These are phyloP conservation scores for Fomitopsis pinicola DNA, from an alignment of 1,284 basidiomycete species.

Conservation along the genomic window DNA sequence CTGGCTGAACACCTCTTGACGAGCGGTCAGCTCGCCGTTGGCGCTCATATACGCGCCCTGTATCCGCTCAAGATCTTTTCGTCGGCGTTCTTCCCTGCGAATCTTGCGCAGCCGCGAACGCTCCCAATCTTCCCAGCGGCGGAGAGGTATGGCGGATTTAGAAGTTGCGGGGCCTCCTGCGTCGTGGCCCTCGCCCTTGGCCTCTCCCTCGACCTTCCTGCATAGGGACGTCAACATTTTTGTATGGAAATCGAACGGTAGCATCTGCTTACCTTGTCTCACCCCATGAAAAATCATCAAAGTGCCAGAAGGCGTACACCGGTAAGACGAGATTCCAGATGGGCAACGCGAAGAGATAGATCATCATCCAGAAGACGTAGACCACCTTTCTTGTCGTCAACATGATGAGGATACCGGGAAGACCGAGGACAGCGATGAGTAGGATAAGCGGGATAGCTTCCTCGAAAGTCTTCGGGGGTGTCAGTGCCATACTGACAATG, in stretches of 20 bases:
- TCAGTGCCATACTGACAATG: conserved; percentile 77
- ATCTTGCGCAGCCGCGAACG: conserved; percentile 91
- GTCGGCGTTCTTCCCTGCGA: conserved; percentile 83
- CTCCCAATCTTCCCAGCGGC: conserved; percentile 99
- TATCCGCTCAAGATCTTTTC: conserved; percentile 73
- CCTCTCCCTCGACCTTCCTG: conserved; percentile 93
- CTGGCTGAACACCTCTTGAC: conserved; percentile 52
- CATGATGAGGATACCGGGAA: conserved; percentile 90
- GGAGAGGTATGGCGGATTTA: conserved; percentile 74
- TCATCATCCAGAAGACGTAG: conserved; percentile 97
- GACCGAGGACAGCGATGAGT: conserved; percentile 86
- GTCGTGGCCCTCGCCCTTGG: conserved; percentile 74
- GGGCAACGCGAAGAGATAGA: conserved; percentile 89
- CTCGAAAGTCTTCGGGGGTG: conserved; percentile 82
- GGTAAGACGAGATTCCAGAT: conserved; percentile 96
- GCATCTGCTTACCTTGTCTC: conserved; percentile 74
- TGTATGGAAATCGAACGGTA: conserved; percentile 1
- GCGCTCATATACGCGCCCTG: conserved; percentile 65
- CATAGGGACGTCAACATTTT: conserved; percentile 9
- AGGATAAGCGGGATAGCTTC: conserved; percentile 94
- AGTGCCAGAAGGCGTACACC: conserved; percentile 98
- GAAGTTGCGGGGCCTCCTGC: conserved; percentile 55
- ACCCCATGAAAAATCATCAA: conserved; percentile 99
- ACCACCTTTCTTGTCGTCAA: conserved; percentile 93
- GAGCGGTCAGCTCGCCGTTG: conserved; percentile 57